These are phyloP conservation scores for Gastrolobium villosum DNA, from an alignment of 306 rosid species.

Conservation along the genomic window DNA sequence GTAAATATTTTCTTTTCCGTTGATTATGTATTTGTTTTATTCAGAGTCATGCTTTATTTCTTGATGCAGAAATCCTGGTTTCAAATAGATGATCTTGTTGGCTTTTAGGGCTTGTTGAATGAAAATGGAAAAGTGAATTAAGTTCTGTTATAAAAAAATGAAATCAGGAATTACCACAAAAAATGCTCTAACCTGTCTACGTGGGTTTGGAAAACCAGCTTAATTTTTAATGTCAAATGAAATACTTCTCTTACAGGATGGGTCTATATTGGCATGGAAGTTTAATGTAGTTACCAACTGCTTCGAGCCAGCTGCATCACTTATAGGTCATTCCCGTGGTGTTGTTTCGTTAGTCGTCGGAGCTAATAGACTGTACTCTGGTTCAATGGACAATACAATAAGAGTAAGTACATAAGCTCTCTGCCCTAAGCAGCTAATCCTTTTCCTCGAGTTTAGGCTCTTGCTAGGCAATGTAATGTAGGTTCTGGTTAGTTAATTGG, in stretches of 20 bases:
- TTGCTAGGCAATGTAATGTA: constrained; percentile 14
- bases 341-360: constrained; percentile 97
- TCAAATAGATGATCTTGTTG: neutral
- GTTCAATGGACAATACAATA: constrained; percentile 94
- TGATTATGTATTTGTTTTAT: constrained; percentile 28
- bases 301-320: constrained; percentile 93
- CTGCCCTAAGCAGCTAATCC: neutral
- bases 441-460: neutral
- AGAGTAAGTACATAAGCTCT: constrained; percentile 61
- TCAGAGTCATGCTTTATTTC: constrained; percentile 37
- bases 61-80: constrained; percentile 1
- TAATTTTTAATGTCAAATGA: constrained; percentile 36
- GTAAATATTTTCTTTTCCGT: constrained; percentile 56
- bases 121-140: neutral
- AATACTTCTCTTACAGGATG: constrained; percentile 71
- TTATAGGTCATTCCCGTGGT: constrained; percentile 76
- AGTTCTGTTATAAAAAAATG: neutral
- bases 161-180: neutral
- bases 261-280: constrained; percentile 90
- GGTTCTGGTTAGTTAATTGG: constrained; percentile 28
- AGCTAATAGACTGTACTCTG: constrained; percentile 95
- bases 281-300: constrained; percentile 77
- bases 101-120: constrained; percentile 15
- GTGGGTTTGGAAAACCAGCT: neutral
- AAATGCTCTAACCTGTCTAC: neutral